These are phyloP conservation scores for Dysphania ambrosioides DNA, from an alignment of 148 eudicot genomes.

Conservation along the genomic window DNA sequence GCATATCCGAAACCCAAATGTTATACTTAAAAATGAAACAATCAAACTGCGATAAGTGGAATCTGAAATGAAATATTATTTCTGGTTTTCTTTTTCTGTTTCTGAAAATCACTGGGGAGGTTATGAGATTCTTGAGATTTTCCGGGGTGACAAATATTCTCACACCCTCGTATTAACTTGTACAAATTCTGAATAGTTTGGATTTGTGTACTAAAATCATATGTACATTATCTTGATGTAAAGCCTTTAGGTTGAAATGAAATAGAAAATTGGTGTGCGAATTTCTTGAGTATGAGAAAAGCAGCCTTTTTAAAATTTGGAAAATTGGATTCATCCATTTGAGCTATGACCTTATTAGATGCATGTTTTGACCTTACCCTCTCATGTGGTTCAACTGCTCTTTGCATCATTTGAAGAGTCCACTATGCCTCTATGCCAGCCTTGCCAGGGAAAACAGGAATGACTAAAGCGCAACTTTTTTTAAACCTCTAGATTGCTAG, in stretches of 20 bases:
- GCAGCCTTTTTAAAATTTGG: not conserved
- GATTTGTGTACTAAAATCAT: too few relatives aligned
- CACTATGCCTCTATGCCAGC: too few relatives aligned
- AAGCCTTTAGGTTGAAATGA: constrained; percentile 13
- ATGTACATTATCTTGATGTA: constrained; percentile 20
- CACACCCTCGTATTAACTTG: not conserved
- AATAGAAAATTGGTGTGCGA: not conserved
- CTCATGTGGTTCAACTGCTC: too few relatives aligned
- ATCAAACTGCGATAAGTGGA: constrained; percentile 45
- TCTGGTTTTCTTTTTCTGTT: not conserved
- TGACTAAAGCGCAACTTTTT: too few relatives aligned
- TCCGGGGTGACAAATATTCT: too few relatives aligned
- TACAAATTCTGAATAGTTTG: not conserved
- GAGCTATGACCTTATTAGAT: not conserved
- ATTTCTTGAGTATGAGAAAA: not conserved
- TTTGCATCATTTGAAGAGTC: too few relatives aligned
- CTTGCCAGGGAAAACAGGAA: too few relatives aligned
- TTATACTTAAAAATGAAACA: constrained; percentile 48
- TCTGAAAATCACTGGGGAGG: not conserved
- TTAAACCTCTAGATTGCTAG: too few relatives aligned
- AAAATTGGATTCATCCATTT: not conserved
- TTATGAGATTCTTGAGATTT: too few relatives aligned
- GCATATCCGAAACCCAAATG: constrained; percentile 65
- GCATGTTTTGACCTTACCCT: too few relatives aligned
- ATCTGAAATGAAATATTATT: not conserved